A percentile compares a stretch with the other conserved stretches of the same genome.
Conservation (phyloP, 169 alveolate species). For the Cryptosporidium meleagridis region DNA sequence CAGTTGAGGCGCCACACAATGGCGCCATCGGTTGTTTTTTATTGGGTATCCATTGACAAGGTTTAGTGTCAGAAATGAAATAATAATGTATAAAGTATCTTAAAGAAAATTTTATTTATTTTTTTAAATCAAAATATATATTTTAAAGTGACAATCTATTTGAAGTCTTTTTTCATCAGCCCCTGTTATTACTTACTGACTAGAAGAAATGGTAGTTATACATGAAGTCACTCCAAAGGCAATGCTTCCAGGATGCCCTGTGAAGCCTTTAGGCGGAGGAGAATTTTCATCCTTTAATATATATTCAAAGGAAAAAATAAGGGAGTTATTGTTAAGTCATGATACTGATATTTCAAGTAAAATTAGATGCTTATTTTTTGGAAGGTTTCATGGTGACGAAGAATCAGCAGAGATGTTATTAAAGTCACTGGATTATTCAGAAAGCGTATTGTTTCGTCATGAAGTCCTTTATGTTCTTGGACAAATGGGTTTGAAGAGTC, state of each 20-base stretch:
- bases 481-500: conserved; percentile 84
- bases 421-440: conserved; percentile 44
- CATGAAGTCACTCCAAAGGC: conserved; percentile 35
- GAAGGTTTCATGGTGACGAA: conserved; percentile 64
- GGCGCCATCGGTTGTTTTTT: neutral
- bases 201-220: neutral
- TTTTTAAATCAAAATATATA: neutral
- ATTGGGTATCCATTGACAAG: neutral
- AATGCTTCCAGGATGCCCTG: conserved; percentile 65
- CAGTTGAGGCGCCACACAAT: neutral
- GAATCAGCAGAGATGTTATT: conserved; percentile 33
- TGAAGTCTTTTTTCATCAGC: neutral
- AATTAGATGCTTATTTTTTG: conserved; percentile 65
- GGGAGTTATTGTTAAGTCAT: neutral
- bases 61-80: neutral
- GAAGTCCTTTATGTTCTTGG: conserved; percentile 93
- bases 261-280: conserved; percentile 7
- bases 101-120: neutral
- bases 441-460: conserved; percentile 83
- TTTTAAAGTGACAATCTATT: neutral
- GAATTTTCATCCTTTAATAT: conserved; percentile 44
- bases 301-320: conserved; percentile 18
- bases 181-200: neutral
- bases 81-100: neutral
- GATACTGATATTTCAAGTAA: conserved; percentile 57